Base-by-base conservation (phyloP, 768 basidiomycete species). In the Boletales sp. region DNA sequence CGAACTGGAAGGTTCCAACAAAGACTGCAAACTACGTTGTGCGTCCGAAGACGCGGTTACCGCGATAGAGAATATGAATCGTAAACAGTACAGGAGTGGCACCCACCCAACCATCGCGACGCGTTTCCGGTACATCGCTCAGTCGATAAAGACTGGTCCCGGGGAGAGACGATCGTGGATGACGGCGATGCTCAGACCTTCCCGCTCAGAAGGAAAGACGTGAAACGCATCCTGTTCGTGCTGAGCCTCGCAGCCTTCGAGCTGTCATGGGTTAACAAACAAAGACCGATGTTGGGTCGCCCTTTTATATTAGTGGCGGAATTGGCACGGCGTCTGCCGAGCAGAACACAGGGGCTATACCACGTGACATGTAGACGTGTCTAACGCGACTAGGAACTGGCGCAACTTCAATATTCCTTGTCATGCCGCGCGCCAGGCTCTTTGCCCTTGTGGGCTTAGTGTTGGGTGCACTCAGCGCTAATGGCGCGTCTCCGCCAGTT, bases 121-220 rank as follows among this genome's bases (percentile, higher is more conserved):
- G 49, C 52, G 11, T 69, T 61, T 62, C 68, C 65, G 57, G 59
- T 70, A 61, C 52, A 60, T 54, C 60, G 57, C 57, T 49, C 57
- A 52, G 62, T 48, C 59, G 53, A 12, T 62, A 18, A n/a, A 64
- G 62, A 57, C 63, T 47, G 53, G 61, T 56, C 65, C 53, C 59
- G 4, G 55, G 49, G 55, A 59, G 66, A 55, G 63, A 65, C 66
- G 42, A 57, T 69, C 63, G 37, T 53, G 61, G 61, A 44, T 58
- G 65, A 62, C 63, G 41, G 50, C 19, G 46, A 60, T 42, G 43
- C 57, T 69, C 67, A 69, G 63, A 68, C 67, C 63, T 61, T 68
- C 63, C 67, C 59, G 58, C 66, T 67, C 69, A 61, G 55, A 36
- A 66, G 38, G 32, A 57, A 51, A 60, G 61, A 58, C 49, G 40